phyloP scores from a whole-genome alignment of 2,329 filamentous ascomycete species.

The Camillea tinctor region DNA sequence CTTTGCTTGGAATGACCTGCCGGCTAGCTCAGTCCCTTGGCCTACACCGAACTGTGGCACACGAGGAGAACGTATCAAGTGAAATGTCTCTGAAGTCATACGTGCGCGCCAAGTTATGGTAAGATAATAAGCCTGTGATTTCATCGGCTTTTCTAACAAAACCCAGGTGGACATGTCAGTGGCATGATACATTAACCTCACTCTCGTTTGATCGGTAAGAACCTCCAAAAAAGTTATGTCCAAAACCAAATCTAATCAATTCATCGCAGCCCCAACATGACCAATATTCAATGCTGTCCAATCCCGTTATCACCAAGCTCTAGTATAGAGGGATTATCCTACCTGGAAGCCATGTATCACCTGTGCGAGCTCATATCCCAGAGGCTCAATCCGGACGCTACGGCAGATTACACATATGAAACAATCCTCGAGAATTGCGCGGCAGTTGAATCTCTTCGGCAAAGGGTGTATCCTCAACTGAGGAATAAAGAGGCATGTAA shows the following conservation, averaged over 20 bases:
- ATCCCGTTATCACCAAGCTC: constrained; percentile 47
- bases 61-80: constrained; percentile 45
- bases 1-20: constrained; percentile 61
- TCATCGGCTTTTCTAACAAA: constrained; percentile 7
- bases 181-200: constrained; percentile 66
- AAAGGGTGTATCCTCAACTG: constrained; percentile 50
- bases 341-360: constrained; percentile 65
- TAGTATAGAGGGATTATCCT: constrained; percentile 50
- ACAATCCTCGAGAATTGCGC: constrained; percentile 59
- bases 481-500: constrained; percentile 62
- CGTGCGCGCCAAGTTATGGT: constrained; percentile 57
- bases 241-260: constrained; percentile 8
- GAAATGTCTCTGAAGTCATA: constrained; percentile 52
- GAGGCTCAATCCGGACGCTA: constrained; percentile 54
- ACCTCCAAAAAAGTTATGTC: background rate
- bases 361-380: constrained; percentile 61
- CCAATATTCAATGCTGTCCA: constrained; percentile 55
- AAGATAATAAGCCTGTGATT: constrained; percentile 8
- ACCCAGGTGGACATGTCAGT: constrained; percentile 58
- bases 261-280: constrained; percentile 56
- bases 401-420: constrained; percentile 47
- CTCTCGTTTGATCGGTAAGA: constrained; percentile 62
- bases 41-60: constrained; percentile 49
- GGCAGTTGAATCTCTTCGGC: constrained; percentile 51
- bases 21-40: constrained; percentile 65